A percentile compares a stretch with the other conserved stretches of the same genome.
These are phyloP conservation scores for Alternaria brassicae DNA, from an alignment of 2,329 filamentous ascomycete genomes.

Conservation along the genomic window DNA sequence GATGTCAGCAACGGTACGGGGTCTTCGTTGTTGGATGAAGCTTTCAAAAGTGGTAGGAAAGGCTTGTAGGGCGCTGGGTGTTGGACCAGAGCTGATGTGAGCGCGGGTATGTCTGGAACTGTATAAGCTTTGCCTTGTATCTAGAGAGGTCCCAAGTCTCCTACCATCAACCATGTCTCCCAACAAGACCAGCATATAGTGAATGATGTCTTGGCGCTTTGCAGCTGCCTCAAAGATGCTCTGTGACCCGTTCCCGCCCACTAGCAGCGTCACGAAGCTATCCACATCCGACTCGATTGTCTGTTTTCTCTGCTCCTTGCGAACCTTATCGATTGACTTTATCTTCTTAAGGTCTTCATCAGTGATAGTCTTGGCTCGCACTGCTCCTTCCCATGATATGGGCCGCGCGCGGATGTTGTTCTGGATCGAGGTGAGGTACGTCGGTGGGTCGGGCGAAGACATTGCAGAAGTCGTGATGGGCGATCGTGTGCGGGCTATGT, in stretches of 20 bases:
- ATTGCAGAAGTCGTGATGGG: slow-evolving; percentile 58
- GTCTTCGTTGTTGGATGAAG: slow-evolving; percentile 84
- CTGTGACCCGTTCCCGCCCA: slow-evolving; percentile 69
- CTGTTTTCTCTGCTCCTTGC: slow-evolving; percentile 86
- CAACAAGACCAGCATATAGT: slow-evolving; percentile 91
- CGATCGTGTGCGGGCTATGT: slow-evolving; percentile 3
- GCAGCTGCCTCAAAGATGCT: slow-evolving; percentile 82
- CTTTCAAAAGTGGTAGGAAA: slow-evolving; percentile 82
- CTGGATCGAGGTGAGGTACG: slow-evolving; percentile 86
- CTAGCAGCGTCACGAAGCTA: slow-evolving; percentile 80
- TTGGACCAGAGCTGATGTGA: slow-evolving; percentile 78
- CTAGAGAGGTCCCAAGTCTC: neutral
- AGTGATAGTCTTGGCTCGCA: slow-evolving; percentile 90
- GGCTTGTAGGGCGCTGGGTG: slow-evolving; percentile 75
- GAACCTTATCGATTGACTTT: slow-evolving; percentile 94
- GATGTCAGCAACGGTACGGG: slow-evolving; percentile 89
- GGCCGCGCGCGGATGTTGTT: slow-evolving; percentile 96
- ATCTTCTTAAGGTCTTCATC: slow-evolving; percentile 95
- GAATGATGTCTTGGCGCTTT: slow-evolving; percentile 87
- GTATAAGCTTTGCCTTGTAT: slow-evolving; percentile 25
- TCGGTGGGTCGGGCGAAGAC: slow-evolving; percentile 84
- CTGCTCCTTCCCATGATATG: slow-evolving; percentile 97
- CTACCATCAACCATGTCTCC: slow-evolving; percentile 86
- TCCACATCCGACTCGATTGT: slow-evolving; percentile 80
- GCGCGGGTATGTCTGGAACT: slow-evolving; percentile 73